A percentile compares a stretch with the other conserved stretches of the same genome.
Evolutionary conservation across 2,329 filamentous ascomycete species (phyloP).

Genomic region (Eurotiales sp.): DNA sequence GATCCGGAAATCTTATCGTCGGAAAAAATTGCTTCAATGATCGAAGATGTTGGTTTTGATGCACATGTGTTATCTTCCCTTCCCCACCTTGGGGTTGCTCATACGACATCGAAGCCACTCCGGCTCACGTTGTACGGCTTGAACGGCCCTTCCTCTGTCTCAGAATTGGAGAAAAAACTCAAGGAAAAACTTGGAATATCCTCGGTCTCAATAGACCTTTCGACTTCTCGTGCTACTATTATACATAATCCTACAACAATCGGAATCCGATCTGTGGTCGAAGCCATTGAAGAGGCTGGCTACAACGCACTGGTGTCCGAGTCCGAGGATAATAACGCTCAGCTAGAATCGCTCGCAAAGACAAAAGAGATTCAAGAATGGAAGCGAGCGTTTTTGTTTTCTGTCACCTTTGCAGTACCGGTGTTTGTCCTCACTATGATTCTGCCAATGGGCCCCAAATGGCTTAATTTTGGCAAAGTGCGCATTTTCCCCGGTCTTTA

Average conservation of each 20-base stretch:
- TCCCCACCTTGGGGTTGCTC: constrained; percentile 54
- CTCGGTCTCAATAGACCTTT: constrained; percentile 68
- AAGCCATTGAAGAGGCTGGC: constrained; percentile 73
- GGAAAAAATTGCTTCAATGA: constrained; percentile 72
- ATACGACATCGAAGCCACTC: constrained; percentile 57
- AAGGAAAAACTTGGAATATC: constrained; percentile 65
- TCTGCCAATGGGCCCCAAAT: constrained; percentile 76
- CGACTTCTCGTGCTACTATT: constrained; percentile 70
- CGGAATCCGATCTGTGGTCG: constrained; percentile 79
- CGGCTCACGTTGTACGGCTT: constrained; percentile 84
- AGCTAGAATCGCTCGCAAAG: constrained; percentile 92
- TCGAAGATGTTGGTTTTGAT: constrained; percentile 88
- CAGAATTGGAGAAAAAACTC: constrained; percentile 66
- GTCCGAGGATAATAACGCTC: constrained; percentile 91
- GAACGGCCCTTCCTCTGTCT: constrained; percentile 67
- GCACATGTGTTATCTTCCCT: constrained; percentile 76
- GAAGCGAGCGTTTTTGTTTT: constrained; percentile 74
- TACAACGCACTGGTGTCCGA: constrained; percentile 89
- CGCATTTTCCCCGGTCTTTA: constrained; percentile 70
- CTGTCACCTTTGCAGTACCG: constrained; percentile 76
- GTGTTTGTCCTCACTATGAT: constrained; percentile 93
- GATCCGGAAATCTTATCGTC: constrained; percentile 67
- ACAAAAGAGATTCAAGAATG: constrained; percentile 95
- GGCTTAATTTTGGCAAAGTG: constrained; percentile 71
- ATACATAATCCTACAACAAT: constrained; percentile 67